Conservation (phyloP, 768 basidiomycete species). For the Leccinum imitatum region DNA sequence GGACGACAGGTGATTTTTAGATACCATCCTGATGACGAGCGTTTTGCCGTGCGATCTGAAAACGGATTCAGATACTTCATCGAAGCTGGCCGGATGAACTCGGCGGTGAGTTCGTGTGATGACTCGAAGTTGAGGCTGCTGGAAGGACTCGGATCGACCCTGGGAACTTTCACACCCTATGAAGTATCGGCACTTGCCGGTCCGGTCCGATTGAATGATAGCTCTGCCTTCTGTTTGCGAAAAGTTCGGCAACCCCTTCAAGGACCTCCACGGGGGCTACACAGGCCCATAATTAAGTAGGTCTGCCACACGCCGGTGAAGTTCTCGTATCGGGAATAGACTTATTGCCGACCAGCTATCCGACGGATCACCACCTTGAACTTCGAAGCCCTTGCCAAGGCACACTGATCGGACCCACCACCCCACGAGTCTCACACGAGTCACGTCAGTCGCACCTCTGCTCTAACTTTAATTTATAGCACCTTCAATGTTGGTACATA, state of each 20-base stretch:
- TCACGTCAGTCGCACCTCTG: background rate
- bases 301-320: no score
- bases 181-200: background rate
- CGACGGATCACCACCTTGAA: no score
- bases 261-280: no score
- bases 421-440: no score
- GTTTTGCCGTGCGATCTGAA: background rate
- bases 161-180: background rate
- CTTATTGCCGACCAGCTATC: no score
- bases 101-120: background rate
- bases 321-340: no score
- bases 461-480: background rate
- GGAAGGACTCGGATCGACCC: background rate
- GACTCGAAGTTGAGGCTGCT: background rate
- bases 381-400: no score
- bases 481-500: background rate
- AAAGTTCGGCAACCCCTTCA: no score
- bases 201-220: background rate
- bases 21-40: background rate
- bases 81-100: background rate
- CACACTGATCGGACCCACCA: background rate
- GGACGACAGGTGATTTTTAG: background rate
- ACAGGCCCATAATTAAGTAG: no score
- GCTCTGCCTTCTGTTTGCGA: no score
- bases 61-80: background rate